A percentile compares a stretch with the other conserved stretches of the same genome.
phyloP scores from a whole-genome alignment of 306 rosid species.

The Pyrus bretschneideri region DNA sequence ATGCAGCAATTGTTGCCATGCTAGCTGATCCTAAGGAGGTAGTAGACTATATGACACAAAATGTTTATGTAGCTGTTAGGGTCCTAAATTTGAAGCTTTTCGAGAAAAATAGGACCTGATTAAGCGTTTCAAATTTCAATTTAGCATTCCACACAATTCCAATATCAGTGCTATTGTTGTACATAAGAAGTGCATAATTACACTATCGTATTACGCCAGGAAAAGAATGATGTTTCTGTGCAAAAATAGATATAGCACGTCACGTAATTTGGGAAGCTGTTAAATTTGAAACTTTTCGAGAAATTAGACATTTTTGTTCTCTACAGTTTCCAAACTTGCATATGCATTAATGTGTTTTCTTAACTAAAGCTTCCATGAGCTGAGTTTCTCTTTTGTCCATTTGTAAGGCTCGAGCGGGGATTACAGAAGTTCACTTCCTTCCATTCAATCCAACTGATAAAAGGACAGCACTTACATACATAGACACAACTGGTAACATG shows the following conservation, averaged over 20 bases:
- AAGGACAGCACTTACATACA: conserved; percentile 20
- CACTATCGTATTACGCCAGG: too few relatives aligned
- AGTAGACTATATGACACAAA: background rate
- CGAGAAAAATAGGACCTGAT: background rate
- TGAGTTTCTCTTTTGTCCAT: background rate
- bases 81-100: background rate
- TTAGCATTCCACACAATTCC: background rate
- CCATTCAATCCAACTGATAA: conserved; percentile 19
- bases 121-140: background rate
- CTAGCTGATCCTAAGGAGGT: conserved; percentile 21
- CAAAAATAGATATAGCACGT: too few relatives aligned
- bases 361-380: background rate
- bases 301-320: too few relatives aligned
- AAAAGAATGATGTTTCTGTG: too few relatives aligned
- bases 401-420: conserved; percentile 10
- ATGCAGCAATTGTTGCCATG: conserved; percentile 18
- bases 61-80: background rate
- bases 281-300: background rate
- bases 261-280: too few relatives aligned
- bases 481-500: conserved; percentile 13
- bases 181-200: too few relatives aligned
- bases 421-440: conserved; percentile 18
- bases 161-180: too few relatives aligned
- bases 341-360: background rate
- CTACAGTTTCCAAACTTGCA: background rate